phyloP scores from a whole-genome alignment of 192 early-diverging fungal species.

The Backusella tuberculispora region DNA sequence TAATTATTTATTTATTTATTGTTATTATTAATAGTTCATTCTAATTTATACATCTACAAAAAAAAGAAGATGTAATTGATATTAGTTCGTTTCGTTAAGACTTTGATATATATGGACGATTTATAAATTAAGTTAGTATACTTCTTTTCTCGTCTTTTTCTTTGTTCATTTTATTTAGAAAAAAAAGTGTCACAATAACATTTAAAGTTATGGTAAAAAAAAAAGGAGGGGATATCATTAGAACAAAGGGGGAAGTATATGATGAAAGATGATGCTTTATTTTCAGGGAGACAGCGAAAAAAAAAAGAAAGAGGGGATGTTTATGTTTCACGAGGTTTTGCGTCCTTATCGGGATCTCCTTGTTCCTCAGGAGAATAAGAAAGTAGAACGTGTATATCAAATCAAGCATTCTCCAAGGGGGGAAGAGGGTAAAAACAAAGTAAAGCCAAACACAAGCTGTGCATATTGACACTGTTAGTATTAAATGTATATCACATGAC shows the following conservation, averaged over 20 bases:
- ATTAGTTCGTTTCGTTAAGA: neutral
- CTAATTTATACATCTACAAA: too few species aligned
- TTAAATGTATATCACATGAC: neutral
- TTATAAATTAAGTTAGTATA: neutral
- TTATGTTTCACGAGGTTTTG: slow-evolving; percentile 21
- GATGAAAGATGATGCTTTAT: slow-evolving; percentile 13
- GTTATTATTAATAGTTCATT: too few species aligned
- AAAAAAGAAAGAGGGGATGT: neutral
- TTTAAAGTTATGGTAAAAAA: slow-evolving; percentile 12
- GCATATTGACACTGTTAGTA: neutral
- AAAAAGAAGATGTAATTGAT: neutral
- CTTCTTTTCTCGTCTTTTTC: neutral
- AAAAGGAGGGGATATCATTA: neutral
- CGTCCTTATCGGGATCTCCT: slow-evolving; percentile 16
- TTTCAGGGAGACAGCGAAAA: neutral
- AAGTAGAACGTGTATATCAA: slow-evolving; percentile 9
- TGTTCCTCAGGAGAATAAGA: slow-evolving; percentile 1
- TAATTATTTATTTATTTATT: too few species aligned
- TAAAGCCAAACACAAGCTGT: neutral
- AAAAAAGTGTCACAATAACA: neutral
- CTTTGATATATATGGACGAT: neutral
- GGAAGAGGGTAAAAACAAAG: slow-evolving; percentile 10
- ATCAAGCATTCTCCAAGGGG: slow-evolving; percentile 2
- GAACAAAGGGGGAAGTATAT: neutral
- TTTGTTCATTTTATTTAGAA: slow-evolving; percentile 17